Evolutionary conservation across 148 eudicot species (phyloP).

Genomic region (Polygonum maritimum): DNA sequence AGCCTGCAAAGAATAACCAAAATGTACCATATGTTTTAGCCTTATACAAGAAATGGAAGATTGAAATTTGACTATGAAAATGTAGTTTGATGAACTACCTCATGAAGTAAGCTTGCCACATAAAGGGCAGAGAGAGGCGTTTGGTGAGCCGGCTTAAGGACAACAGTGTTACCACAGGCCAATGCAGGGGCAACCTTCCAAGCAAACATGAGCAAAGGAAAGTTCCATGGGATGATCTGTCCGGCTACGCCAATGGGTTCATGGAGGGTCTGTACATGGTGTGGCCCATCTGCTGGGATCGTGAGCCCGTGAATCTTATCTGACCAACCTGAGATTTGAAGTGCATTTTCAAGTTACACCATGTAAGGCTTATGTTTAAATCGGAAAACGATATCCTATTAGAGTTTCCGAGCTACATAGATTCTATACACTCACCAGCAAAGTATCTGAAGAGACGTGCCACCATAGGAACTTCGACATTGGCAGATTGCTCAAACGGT

Average conservation of each 20-base stretch:
- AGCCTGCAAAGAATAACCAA: conserved; percentile 33
- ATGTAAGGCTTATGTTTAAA: too few relatives aligned
- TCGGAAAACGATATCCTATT: not conserved
- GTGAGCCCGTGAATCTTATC: conserved; percentile 83
- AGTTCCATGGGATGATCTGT: conserved; percentile 85
- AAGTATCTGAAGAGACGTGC: conserved; percentile 48
- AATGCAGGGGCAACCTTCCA: conserved; percentile 81
- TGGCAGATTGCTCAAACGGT: conserved; percentile 51
- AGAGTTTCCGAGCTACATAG: not conserved
- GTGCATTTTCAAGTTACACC: not conserved
- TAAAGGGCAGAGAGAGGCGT: conserved; percentile 66
- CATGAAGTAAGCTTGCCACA: conserved; percentile 57
- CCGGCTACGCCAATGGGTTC: conserved; percentile 84
- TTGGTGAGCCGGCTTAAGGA: conserved; percentile 73
- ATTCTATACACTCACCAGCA: conserved; percentile 34
- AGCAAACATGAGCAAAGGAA: conserved; percentile 70
- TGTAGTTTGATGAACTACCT: conserved; percentile 27
- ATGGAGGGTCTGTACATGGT: conserved; percentile 55
- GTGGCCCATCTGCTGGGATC: conserved; percentile 59
- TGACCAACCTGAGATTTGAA: conserved; percentile 50
- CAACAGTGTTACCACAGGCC: conserved; percentile 72
- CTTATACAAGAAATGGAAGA: not conserved
- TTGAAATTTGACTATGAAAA: not conserved
- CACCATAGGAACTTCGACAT: conserved; percentile 51
- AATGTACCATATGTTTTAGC: not conserved